Conservation (phyloP, 1,139 yeast genomes). For the Candida sp. region DNA sequence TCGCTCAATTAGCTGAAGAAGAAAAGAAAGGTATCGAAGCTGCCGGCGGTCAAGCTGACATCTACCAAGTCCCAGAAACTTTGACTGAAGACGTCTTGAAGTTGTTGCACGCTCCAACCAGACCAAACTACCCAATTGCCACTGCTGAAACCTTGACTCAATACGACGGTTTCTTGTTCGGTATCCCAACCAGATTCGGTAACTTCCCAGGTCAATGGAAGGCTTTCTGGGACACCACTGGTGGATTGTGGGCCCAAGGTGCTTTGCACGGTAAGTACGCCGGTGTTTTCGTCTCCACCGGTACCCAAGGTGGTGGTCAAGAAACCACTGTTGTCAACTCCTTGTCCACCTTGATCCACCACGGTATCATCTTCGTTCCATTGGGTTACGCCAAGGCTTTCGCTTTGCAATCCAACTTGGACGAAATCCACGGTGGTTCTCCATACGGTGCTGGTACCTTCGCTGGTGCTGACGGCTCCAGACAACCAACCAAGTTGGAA, state of each 20-base stretch:
- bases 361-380: slow-evolving; percentile 81
- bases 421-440: slow-evolving; percentile 50
- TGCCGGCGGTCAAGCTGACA: slow-evolving; percentile 75
- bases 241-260: slow-evolving; percentile 84
- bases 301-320: slow-evolving; percentile 87
- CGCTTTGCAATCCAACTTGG: slow-evolving; percentile 33
- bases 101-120: slow-evolving; percentile 65
- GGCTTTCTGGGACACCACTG: slow-evolving; percentile 83
- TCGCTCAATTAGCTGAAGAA: slow-evolving; percentile 68
- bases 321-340: slow-evolving; percentile 72
- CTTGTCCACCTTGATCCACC: slow-evolving; percentile 73
- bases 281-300: slow-evolving; percentile 79
- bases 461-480: slow-evolving; percentile 55
- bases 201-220: slow-evolving; percentile 82
- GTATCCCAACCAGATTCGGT: slow-evolving; percentile 87
- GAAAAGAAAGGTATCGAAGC: slow-evolving; percentile 72
- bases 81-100: slow-evolving; percentile 64
- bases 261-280: slow-evolving; percentile 77
- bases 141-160: slow-evolving; percentile 58
- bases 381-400: slow-evolving; percentile 49
- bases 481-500: slow-evolving; percentile 45
- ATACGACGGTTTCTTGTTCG: slow-evolving; percentile 81
- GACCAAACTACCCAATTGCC: slow-evolving; percentile 73
- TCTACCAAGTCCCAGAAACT: slow-evolving; percentile 84
- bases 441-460: slow-evolving; percentile 57